phyloP scores from a whole-genome alignment of 2,329 filamentous ascomycete genomes.

The Trichoderma sp. region DNA sequence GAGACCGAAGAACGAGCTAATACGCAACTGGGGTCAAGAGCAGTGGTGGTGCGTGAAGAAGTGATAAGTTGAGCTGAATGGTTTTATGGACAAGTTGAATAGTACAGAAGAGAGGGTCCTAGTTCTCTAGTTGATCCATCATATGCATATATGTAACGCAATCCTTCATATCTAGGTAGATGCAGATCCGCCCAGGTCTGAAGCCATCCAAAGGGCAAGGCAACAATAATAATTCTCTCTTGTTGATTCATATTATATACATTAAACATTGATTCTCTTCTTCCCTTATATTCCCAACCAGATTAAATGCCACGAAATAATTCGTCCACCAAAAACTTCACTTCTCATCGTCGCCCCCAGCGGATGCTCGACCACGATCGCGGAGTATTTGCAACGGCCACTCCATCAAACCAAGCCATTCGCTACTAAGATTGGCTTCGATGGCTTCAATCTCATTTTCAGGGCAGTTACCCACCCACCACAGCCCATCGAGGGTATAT shows the following conservation, averaged over 20 bases:
- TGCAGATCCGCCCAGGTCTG: no score
- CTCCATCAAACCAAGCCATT: slow-evolving; percentile 20
- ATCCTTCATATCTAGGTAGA: no score
- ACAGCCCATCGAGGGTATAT: background rate
- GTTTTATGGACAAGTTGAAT: no score
- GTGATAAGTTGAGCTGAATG: background rate
- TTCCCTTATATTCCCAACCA: background rate
- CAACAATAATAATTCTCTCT: background rate
- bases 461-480: slow-evolving; percentile 16
- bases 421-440: background rate
- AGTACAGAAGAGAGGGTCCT: background rate
- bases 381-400: slow-evolving; percentile 18
- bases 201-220: background rate
- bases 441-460: slow-evolving; percentile 22
- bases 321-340: background rate
- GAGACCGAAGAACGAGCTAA: slow-evolving; percentile 1
- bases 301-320: background rate
- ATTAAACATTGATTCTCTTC: background rate
- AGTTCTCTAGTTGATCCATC: background rate
- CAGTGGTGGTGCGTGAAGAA: background rate
- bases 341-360: background rate
- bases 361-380: background rate
- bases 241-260: background rate
- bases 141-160: background rate
- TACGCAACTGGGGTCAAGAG: background rate